Evolutionary conservation across 345 rosid genomes (phyloP).

Genomic region (Streptanthus diversifolius): DNA sequence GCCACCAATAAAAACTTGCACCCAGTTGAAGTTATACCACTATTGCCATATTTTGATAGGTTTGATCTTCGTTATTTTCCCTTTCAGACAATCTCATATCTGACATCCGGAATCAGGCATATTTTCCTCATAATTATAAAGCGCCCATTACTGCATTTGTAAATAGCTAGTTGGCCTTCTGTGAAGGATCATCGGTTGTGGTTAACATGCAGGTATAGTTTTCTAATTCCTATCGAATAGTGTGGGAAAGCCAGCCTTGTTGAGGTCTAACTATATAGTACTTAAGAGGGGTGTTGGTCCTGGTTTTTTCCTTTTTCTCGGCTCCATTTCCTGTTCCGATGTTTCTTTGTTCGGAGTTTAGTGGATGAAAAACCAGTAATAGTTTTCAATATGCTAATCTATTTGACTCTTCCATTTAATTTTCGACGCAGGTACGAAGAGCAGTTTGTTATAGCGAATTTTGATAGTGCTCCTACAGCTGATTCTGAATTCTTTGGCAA

Average conservation of each 20-base stretch:
- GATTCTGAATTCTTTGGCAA: constrained; percentile 76
- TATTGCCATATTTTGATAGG: constrained; percentile 89
- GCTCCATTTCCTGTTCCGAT: neutral
- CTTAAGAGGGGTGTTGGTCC: constrained; percentile 1
- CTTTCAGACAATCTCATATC: constrained; percentile 1
- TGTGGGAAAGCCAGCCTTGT: constrained; percentile 17
- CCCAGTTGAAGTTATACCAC: constrained; percentile 74
- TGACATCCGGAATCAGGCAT: constrained; percentile 1
- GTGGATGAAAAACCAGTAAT: constrained; percentile 1
- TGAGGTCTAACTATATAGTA: neutral
- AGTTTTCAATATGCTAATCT: constrained; percentile 12
- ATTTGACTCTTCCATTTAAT: constrained; percentile 3
- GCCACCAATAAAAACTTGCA: constrained; percentile 74
- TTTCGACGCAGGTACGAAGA: constrained; percentile 60
- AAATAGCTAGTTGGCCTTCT: constrained; percentile 12
- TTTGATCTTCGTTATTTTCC: constrained; percentile 33
- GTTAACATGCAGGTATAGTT: neutral
- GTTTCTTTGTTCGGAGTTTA: constrained; percentile 5
- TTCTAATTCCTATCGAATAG: neutral
- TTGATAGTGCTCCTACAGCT: constrained; percentile 89
- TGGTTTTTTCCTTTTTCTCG: neutral
- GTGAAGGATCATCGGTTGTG: neutral
- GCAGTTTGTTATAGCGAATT: constrained; percentile 66
- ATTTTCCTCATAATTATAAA: neutral
- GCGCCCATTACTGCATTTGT: neutral